A percentile compares a stretch with the other conserved stretches of the same genome.
These are phyloP conservation scores for Wickerhamiella parazyma DNA, from an alignment of 805 yeast species.

Conservation along the genomic window DNA sequence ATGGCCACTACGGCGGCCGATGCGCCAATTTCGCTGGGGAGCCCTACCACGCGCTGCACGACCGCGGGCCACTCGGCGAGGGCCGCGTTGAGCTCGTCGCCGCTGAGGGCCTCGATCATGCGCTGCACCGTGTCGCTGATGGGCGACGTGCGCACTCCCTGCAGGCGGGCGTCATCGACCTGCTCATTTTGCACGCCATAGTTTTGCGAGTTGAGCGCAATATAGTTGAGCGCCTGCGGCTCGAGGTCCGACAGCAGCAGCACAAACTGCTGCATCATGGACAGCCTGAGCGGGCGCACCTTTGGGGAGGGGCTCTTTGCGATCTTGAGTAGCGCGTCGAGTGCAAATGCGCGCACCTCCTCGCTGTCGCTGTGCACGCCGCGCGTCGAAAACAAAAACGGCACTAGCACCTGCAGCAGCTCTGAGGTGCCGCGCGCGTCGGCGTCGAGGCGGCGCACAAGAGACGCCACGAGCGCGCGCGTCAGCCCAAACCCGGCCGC, in stretches of 20 bases:
- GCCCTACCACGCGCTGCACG: constrained; percentile 61
- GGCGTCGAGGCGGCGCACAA: constrained; percentile 35
- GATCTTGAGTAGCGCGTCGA: constrained; percentile 61
- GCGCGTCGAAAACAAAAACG: constrained; percentile 62
- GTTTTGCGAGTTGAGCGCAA: constrained; percentile 78
- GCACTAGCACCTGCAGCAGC: constrained; percentile 48
- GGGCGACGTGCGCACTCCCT: constrained; percentile 67
- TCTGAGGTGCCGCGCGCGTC: constrained; percentile 31
- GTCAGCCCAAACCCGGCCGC: constrained; percentile 63
- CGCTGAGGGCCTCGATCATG: constrained; percentile 46
- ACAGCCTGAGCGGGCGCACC: constrained; percentile 49
- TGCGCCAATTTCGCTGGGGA: constrained; percentile 84
- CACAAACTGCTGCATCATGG: constrained; percentile 54
- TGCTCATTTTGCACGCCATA: constrained; percentile 58
- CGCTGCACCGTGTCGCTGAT: constrained; percentile 76
- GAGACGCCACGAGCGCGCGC: constrained; percentile 27
- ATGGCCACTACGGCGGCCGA: constrained; percentile 57
- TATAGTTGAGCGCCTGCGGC: constrained; percentile 77
- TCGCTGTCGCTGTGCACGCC: constrained; percentile 79
- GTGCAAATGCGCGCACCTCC: constrained; percentile 64
- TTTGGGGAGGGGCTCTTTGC: constrained; percentile 50
- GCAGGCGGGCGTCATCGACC: constrained; percentile 65
- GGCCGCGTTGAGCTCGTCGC: constrained; percentile 34
- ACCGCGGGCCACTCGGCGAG: constrained; percentile 40
- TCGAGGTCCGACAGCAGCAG: constrained; percentile 72